A percentile compares a stretch with the other conserved stretches of the same genome.
phyloP scores from a whole-genome alignment of 2,329 filamentous ascomycete species.

The Cladosporium colombiae region DNA sequence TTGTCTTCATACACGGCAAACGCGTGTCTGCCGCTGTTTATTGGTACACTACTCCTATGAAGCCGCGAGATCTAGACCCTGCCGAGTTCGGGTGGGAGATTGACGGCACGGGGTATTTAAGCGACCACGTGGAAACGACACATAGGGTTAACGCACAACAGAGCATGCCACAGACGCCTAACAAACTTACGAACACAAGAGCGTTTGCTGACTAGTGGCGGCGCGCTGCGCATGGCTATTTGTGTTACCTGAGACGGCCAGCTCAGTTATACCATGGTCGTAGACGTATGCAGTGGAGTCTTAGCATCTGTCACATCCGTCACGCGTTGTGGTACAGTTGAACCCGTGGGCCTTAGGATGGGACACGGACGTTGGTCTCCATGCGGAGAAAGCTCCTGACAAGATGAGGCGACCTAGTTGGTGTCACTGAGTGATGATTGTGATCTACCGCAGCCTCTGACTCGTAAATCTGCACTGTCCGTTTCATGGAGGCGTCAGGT shows the following conservation, averaged over 20 bases:
- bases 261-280: not conserved
- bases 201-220: not conserved
- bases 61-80: not conserved
- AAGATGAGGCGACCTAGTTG: not conserved
- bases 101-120: not conserved
- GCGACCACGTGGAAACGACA: not conserved
- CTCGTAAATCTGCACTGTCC: not conserved
- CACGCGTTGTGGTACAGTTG: not conserved
- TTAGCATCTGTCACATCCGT: not conserved
- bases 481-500: not conserved
- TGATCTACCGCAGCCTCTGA: not conserved
- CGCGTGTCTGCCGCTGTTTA: not conserved
- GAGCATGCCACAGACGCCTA: not conserved
- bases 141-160: not conserved
- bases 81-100: not conserved
- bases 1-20: not conserved
- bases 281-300: not conserved
- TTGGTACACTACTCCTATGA: not conserved
- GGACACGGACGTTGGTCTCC: not conserved
- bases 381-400: not conserved
- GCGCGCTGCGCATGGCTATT: not conserved
- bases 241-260: not conserved
- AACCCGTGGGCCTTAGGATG: not conserved
- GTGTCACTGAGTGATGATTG: not conserved
- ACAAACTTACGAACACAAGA: not conserved